phyloP scores from a whole-genome alignment of 306 rosid genomes.

The Elaeagnus macrophylla region DNA sequence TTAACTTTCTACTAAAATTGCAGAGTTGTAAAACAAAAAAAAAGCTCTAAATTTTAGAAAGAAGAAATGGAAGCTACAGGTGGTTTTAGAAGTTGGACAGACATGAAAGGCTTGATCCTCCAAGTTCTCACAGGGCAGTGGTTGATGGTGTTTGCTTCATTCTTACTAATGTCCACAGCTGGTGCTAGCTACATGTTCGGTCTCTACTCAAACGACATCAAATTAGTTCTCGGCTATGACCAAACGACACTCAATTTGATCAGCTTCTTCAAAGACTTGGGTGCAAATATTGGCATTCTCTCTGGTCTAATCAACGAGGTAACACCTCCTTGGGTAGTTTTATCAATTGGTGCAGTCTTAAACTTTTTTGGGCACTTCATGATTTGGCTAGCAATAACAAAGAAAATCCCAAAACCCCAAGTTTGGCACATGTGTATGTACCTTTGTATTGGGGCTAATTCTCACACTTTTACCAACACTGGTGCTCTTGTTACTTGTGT shows the following conservation, averaged over 20 bases:
- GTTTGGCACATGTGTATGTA: slow-evolving; percentile 49
- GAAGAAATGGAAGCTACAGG: slow-evolving; percentile 1
- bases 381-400: slow-evolving; percentile 47
- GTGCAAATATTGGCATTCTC: slow-evolving; percentile 58
- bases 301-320: slow-evolving; percentile 74
- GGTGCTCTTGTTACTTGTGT: slow-evolving; percentile 52
- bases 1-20: no score
- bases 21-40: no score
- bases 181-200: slow-evolving; percentile 86
- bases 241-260: slow-evolving; percentile 70
- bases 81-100: slow-evolving; percentile 10
- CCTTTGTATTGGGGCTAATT: slow-evolving; percentile 43
- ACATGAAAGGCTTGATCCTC: slow-evolving; percentile 20
- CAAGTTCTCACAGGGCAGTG: slow-evolving; percentile 60
- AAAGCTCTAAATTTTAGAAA: no score
- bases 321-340: slow-evolving; percentile 65
- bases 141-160: slow-evolving; percentile 68
- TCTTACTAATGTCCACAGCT: slow-evolving; percentile 60
- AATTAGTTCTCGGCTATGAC: slow-evolving; percentile 51
- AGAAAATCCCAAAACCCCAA: slow-evolving; percentile 24
- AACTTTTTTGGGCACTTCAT: slow-evolving; percentile 51
- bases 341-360: slow-evolving; percentile 32
- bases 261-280: slow-evolving; percentile 82
- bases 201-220: slow-evolving; percentile 59
- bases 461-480: slow-evolving; percentile 48